These are phyloP conservation scores for Eucalyptus curtisii DNA, from an alignment of 345 rosid species.

Conservation along the genomic window DNA sequence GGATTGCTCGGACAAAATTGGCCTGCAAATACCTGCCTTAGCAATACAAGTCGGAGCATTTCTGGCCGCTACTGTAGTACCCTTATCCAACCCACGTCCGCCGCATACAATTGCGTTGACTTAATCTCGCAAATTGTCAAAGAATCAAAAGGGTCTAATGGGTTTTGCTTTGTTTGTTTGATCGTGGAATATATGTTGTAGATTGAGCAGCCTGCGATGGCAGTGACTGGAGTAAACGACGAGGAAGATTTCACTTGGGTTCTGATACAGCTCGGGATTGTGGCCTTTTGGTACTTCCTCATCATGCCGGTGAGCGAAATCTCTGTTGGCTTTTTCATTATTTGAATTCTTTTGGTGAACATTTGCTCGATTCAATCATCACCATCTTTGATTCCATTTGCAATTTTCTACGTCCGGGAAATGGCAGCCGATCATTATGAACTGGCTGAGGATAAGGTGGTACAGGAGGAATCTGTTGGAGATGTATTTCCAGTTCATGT, in stretches of 20 bases:
- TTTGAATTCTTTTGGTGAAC: not conserved
- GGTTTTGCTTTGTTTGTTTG: not conserved
- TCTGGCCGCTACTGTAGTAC: constrained; percentile 28
- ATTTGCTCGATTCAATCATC: not conserved
- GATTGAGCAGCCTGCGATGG: constrained; percentile 66
- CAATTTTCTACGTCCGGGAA: not conserved
- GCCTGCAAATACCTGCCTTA: constrained; percentile 24
- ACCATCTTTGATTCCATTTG: not conserved
- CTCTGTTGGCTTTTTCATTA: not conserved
- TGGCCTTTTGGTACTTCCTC: constrained; percentile 62
- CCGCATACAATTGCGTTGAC: not conserved
- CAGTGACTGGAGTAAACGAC: constrained; percentile 72
- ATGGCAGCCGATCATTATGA: constrained; percentile 79
- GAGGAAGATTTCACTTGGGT: constrained; percentile 30
- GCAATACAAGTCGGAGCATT: constrained; percentile 48
- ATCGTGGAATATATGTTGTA: not conserved
- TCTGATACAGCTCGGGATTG: constrained; percentile 37
- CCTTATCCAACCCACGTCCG: not conserved
- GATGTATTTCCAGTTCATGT: constrained; percentile 91
- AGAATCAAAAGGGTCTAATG: not conserved
- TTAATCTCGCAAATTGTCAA: not conserved
- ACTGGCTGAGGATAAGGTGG: constrained; percentile 82
- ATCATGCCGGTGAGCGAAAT: constrained; percentile 52
- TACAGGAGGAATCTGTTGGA: constrained; percentile 73
- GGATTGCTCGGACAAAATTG: not conserved